phyloP scores from a whole-genome alignment of 139 green algal genomes.

The Dunaliella primolecta region DNA sequence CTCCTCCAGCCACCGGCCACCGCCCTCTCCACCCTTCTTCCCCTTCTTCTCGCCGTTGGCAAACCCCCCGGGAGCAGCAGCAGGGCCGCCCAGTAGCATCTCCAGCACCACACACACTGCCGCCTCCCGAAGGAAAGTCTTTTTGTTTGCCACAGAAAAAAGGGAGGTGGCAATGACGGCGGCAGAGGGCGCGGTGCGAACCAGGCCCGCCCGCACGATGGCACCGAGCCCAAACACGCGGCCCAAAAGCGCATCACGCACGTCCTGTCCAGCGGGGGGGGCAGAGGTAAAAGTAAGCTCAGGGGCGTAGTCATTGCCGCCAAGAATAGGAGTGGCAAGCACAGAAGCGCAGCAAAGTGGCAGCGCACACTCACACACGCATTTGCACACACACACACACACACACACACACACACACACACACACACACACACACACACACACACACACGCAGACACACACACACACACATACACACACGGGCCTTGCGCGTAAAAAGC shows the following conservation, averaged over 20 bases:
- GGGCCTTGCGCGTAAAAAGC: too few species aligned
- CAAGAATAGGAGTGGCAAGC: too few species aligned
- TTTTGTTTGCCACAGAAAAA: constrained; percentile 47
- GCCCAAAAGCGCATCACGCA: constrained; percentile 64
- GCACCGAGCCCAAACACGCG: constrained; percentile 67
- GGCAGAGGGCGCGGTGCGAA: background rate
- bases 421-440: too few species aligned
- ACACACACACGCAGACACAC: too few species aligned
- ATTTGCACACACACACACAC: too few species aligned
- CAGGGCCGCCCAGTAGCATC: constrained; percentile 27
- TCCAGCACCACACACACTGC: constrained; percentile 50
- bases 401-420: too few species aligned
- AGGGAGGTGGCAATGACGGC: constrained; percentile 28
- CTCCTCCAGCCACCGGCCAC: background rate
- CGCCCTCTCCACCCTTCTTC: background rate
- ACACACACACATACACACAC: too few species aligned
- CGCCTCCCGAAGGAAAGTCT: constrained; percentile 69
- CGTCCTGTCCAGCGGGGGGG: constrained; percentile 47
- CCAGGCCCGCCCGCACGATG: constrained; percentile 44
- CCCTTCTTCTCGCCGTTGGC: background rate
- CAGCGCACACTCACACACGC: too few species aligned
- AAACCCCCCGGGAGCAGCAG: background rate
- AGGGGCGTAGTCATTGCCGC: too few species aligned
- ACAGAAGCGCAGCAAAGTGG: too few species aligned
- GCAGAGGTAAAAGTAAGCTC: too few species aligned